Conservation (phyloP, 306 rosid species). For the Erythrophleum fordii region DNA sequence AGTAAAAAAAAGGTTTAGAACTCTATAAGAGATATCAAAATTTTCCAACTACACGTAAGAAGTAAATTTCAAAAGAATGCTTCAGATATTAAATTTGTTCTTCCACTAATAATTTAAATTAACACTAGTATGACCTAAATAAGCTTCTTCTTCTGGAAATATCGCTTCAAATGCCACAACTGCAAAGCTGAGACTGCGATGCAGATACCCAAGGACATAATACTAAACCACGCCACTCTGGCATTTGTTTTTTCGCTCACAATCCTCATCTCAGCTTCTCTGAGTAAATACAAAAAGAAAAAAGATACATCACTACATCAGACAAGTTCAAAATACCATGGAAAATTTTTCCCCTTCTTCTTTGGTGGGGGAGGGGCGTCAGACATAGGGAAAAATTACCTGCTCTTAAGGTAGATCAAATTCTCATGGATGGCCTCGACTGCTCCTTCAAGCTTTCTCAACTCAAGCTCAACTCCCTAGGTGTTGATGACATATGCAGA, state of each 20-base stretch:
- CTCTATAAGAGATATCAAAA: slow-evolving; percentile 40
- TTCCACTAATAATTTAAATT: slow-evolving; percentile 35
- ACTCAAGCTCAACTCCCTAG: slow-evolving; percentile 93
- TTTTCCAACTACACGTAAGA: slow-evolving; percentile 31
- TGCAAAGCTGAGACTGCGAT: slow-evolving; percentile 76
- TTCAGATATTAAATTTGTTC: neutral
- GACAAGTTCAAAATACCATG: neutral
- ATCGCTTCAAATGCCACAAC: slow-evolving; percentile 83
- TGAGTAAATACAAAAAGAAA: slow-evolving; percentile 11
- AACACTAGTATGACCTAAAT: slow-evolving; percentile 48
- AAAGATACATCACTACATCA: neutral
- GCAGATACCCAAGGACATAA: slow-evolving; percentile 80
- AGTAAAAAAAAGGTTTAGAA: slow-evolving; percentile 5
- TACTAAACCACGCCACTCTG: slow-evolving; percentile 82
- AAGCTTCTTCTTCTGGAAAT: slow-evolving; percentile 94
- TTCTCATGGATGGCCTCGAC: slow-evolving; percentile 92
- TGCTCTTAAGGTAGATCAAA: slow-evolving; percentile 74
- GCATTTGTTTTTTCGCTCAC: slow-evolving; percentile 81
- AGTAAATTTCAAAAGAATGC: slow-evolving; percentile 23
- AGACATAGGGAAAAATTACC: slow-evolving; percentile 48
- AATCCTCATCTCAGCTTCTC: slow-evolving; percentile 89
- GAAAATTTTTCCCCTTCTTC: neutral
- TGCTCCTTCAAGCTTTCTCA: slow-evolving; percentile 87
- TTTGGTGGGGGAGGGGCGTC: neutral
- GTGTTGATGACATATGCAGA: slow-evolving; percentile 22